These are phyloP conservation scores for Chernovozyma aurita DNA, from an alignment of 1,139 yeast species.

Conservation along the genomic window DNA sequence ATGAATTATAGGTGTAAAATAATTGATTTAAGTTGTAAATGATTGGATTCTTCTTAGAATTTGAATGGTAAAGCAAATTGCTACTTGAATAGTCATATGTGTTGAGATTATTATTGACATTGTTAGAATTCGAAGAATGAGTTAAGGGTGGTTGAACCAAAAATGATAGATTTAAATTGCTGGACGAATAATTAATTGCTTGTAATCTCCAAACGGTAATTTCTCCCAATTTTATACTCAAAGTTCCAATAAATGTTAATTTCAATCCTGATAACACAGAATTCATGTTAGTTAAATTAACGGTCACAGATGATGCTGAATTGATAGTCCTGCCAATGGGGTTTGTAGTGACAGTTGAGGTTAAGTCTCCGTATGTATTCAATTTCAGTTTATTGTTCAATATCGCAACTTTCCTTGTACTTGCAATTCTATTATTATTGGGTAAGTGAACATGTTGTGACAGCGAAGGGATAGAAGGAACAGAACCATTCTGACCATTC, in stretches of 20 bases:
- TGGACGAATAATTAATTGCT: slow-evolving; percentile 54
- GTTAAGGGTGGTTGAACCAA: slow-evolving; percentile 24
- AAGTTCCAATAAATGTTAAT: slow-evolving; percentile 61
- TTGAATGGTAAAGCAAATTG: neutral
- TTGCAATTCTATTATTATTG: neutral
- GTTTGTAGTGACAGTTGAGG: neutral
- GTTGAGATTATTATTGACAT: slow-evolving; percentile 1
- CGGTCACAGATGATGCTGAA: slow-evolving; percentile 42
- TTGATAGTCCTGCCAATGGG: neutral
- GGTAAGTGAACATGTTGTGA: neutral
- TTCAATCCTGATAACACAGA: slow-evolving; percentile 46
- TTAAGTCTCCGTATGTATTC: slow-evolving; percentile 2
- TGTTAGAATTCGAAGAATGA: slow-evolving; percentile 6
- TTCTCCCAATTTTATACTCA: slow-evolving; percentile 57
- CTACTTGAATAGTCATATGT: slow-evolving; percentile 9
- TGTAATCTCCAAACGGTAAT: slow-evolving; percentile 62
- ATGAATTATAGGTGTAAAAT: slow-evolving; percentile 29
- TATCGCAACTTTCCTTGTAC: slow-evolving; percentile 6
- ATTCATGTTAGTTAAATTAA: slow-evolving; percentile 30
- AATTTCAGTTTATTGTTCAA: slow-evolving; percentile 7
- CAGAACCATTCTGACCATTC: neutral
- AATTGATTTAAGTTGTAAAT: slow-evolving; percentile 24
- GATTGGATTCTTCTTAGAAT: slow-evolving; percentile 5
- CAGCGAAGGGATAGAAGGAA: neutral
- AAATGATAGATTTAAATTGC: slow-evolving; percentile 43